phyloP scores from a whole-genome alignment of 768 basidiomycete species.

The Butyriboletus loyo region DNA sequence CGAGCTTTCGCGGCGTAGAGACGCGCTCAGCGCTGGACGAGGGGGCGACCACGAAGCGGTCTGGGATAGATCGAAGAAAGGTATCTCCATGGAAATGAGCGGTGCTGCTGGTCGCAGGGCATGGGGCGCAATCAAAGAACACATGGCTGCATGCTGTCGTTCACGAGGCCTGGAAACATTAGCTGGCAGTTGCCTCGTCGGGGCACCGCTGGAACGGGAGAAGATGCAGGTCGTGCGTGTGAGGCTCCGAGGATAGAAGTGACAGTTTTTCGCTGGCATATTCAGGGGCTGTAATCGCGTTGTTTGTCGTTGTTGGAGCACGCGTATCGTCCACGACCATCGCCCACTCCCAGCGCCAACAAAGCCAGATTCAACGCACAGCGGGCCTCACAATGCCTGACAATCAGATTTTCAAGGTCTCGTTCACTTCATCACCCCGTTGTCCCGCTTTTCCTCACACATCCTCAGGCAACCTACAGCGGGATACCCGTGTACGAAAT shows the following conservation, averaged over 20 bases:
- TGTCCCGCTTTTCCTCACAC: constrained; percentile 4
- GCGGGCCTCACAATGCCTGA: constrained; percentile 63
- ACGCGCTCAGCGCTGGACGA: neutral
- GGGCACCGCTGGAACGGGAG: neutral
- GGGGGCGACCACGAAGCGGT: neutral
- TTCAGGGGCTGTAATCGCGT: constrained; percentile 30
- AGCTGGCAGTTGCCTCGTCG: neutral
- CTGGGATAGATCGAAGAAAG: neutral
- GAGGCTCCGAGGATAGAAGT: constrained; percentile 5
- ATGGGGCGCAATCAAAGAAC: constrained; percentile 13
- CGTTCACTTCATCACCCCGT: neutral
- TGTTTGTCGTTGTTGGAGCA: constrained; percentile 41
- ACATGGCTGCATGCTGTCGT: constrained; percentile 17
- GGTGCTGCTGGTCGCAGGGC: constrained; percentile 6
- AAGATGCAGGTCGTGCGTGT: neutral
- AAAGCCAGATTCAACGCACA: constrained; percentile 2
- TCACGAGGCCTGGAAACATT: constrained; percentile 14
- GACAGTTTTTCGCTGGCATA: no score
- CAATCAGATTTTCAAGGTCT: constrained; percentile 87
- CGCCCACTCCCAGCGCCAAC: constrained; percentile 20
- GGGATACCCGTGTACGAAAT: constrained; percentile 92
- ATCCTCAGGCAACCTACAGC: constrained; percentile 79
- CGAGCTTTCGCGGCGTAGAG: neutral
- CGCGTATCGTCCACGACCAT: constrained; percentile 28
- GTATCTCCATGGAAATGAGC: neutral